These are phyloP conservation scores for Haplographium delicatum DNA, from an alignment of 495 filamentous ascomycete genomes.

Conservation along the genomic window DNA sequence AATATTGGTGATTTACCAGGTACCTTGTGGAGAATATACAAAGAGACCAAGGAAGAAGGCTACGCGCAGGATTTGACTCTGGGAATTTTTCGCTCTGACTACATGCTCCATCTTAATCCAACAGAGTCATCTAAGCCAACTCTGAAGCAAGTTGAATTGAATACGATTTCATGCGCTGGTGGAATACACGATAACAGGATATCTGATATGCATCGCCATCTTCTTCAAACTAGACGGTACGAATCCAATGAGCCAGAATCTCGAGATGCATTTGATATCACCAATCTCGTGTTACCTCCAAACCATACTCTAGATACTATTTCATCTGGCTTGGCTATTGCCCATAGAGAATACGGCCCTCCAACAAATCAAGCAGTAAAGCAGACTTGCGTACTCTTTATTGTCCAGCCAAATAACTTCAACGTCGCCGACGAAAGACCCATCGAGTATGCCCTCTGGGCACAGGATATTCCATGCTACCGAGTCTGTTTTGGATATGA, in stretches of 20 bases:
- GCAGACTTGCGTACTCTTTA: constrained; percentile 64
- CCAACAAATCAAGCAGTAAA: constrained; percentile 23
- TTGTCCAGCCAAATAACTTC: constrained; percentile 77
- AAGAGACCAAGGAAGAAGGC: constrained; percentile 76
- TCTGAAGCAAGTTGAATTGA: constrained; percentile 95
- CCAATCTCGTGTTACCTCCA: constrained; percentile 47
- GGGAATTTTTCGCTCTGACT: constrained; percentile 91
- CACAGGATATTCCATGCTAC: constrained; percentile 60
- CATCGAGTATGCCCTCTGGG: constrained; percentile 62
- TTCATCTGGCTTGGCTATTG: constrained; percentile 64
- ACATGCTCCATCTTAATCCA: constrained; percentile 74
- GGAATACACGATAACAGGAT: constrained; percentile 77
- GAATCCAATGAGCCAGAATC: constrained; percentile 4
- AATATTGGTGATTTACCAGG: constrained; percentile 85
- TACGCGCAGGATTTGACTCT: constrained; percentile 74
- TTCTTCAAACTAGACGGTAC: constrained; percentile 4
- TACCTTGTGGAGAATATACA: constrained; percentile 77
- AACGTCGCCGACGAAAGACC: constrained; percentile 89
- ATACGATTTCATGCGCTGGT: constrained; percentile 94
- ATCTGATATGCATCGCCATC: constrained; percentile 60
- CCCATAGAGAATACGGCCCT: constrained; percentile 69
- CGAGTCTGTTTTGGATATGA: constrained; percentile 62
- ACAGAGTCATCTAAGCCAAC: constrained; percentile 29
- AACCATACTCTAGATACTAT: constrained; percentile 65
- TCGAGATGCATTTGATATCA: constrained; percentile 24